Evolutionary conservation across 352 stramenopile species (phyloP), one percentile per base, ranked within the genome.

Genomic region (Pilasporangium apinafurcum): DNA sequence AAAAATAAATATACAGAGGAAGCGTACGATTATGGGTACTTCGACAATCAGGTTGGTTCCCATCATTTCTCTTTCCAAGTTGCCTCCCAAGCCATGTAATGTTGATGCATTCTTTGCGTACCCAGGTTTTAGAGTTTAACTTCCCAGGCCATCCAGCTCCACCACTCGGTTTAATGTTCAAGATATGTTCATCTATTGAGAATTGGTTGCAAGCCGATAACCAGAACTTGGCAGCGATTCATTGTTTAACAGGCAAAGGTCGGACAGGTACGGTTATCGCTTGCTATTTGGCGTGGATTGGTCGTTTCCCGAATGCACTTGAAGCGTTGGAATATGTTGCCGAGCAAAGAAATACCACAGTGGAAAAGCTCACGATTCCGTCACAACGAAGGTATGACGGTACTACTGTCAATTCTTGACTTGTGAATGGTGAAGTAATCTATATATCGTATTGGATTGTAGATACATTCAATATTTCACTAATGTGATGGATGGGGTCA

Each of bases 391-490:
- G 96, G 52, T 92, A 66, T 18, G 27, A 21, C 31, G 31, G n/a
- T 21, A 26, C n/a, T 41, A 14, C 34, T 37, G 12, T 14, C 8
- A 32, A 12, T 26, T 8, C 16, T 24, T 45, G 20, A 38, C 14
- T 21, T 43, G n/a, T 32, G 14, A 27, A 17, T 52, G 6, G 37
- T 35, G 7, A 31, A 13, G 18, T 17, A 3, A 3, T 50, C 21
- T 16, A 38, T 25, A 33, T 42, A n/a, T 56, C 36, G 17, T 17
- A n/a, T 37, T 25, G 7, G 12, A 37, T 4, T n/a, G 21, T 37
- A 86, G 78, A 56, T 99, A 99, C 65, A 91, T 97, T 16, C 84
- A 95, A 39, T 99, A 99, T 62, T 99, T 99, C 62, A 92, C 91
- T 43, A 98, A 98, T 48, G 95, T 99, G 40, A 86, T 98, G 68